Percentiles rank a stretch among this genome's conserved stretches.
phyloP scores from a whole-genome alignment of 73 alveolate species.

The Tetrahymena elliotti region DNA sequence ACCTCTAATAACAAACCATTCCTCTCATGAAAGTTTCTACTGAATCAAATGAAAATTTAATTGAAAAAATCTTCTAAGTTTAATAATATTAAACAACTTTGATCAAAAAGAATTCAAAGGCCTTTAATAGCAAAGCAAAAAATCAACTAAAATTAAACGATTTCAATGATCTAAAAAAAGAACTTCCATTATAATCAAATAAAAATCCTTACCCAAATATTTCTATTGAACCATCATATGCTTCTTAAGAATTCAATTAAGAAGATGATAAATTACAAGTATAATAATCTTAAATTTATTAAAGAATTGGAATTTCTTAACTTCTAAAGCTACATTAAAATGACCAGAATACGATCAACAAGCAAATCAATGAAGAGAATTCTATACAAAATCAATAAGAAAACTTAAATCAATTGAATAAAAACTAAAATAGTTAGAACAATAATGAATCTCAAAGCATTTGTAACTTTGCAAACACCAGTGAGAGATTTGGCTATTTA shows the following conservation, averaged over 20 bases:
- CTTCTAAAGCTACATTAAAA: not conserved
- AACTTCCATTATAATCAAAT: not conserved
- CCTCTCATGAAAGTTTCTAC: not conserved
- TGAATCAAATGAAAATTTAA: not conserved
- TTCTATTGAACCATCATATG: not conserved
- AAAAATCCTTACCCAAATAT: not conserved
- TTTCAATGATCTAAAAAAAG: not conserved
- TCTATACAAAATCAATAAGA: not conserved
- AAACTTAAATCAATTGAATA: not conserved
- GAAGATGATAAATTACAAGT: not conserved
- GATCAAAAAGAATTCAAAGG: not conserved
- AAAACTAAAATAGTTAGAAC: not conserved
- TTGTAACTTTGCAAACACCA: not conserved
- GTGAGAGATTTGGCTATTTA: not conserved
- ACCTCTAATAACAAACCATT: not conserved
- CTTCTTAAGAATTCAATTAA: not conserved
- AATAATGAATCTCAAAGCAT: not conserved
- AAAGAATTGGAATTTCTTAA: not conserved
- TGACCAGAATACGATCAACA: not conserved
- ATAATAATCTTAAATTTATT: not conserved
- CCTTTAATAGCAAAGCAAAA: not conserved
- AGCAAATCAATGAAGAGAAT: not conserved
- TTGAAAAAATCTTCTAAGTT: not conserved
- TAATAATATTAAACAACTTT: not conserved
- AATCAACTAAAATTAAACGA: not conserved